phyloP scores from a whole-genome alignment of 768 basidiomycete genomes.

The Leccinum longicurvipes region DNA sequence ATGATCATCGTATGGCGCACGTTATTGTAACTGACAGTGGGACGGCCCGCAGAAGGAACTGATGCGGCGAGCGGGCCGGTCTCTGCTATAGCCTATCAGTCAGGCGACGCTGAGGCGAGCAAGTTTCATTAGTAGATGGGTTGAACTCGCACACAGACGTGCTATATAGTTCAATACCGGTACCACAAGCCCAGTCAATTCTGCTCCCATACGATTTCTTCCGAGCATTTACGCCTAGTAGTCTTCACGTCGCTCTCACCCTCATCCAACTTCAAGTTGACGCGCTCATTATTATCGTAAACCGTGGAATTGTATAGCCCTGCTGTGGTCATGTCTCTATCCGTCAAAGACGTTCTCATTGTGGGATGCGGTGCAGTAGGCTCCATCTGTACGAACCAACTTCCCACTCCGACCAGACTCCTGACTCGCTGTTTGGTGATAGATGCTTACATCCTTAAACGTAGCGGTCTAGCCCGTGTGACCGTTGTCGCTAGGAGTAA shows the following conservation, averaged over 20 bases:
- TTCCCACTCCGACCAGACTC: neutral
- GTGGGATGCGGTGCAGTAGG: slow-evolving; percentile 70
- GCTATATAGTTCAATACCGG: neutral
- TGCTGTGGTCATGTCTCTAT: slow-evolving; percentile 6
- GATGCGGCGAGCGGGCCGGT: neutral
- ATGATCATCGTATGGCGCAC: no score
- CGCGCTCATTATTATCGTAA: no score
- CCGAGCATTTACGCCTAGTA: neutral
- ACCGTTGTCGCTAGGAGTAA: slow-evolving; percentile 75
- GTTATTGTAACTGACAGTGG: neutral
- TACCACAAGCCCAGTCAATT: neutral
- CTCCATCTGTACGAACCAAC: slow-evolving; percentile 46
- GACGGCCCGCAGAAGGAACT: neutral
- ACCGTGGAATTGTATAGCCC: neutral
- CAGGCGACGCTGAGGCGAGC: neutral
- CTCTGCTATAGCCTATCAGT: no score
- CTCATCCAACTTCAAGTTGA: no score
- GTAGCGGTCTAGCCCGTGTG: slow-evolving; percentile 57
- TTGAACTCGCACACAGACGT: neutral
- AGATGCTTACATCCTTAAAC: slow-evolving; percentile 57
- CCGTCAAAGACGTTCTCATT: slow-evolving; percentile 48
- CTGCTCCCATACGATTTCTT: neutral
- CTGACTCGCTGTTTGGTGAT: neutral
- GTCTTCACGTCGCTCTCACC: neutral
- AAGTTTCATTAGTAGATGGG: neutral